phyloP scores from a whole-genome alignment of 495 filamentous ascomycete genomes.

The Penicillium bialowiezense region DNA sequence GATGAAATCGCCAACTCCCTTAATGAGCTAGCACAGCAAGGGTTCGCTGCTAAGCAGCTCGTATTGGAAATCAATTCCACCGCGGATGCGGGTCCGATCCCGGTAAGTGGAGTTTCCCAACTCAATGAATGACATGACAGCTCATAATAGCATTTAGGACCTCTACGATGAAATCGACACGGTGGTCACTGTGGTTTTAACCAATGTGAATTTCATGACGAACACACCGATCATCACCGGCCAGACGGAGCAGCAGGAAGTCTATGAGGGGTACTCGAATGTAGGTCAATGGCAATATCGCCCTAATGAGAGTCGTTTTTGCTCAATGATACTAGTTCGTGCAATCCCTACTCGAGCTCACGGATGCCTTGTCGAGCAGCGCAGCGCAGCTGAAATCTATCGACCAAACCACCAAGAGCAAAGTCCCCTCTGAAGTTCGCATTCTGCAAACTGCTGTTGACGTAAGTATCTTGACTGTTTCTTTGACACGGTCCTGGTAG shows the following conservation, averaged over 20 bases:
- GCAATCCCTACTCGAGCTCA: slow-evolving; percentile 13
- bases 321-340: slow-evolving; percentile 9
- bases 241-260: slow-evolving; percentile 5
- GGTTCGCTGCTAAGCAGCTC: slow-evolving; percentile 6
- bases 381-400: slow-evolving; percentile 12
- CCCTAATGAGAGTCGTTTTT: slow-evolving; percentile 1
- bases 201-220: slow-evolving; percentile 5
- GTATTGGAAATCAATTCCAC: slow-evolving; percentile 10
- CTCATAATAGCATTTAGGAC: slow-evolving; percentile 7
- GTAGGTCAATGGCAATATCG: slow-evolving; percentile 3
- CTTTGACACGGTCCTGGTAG: background rate
- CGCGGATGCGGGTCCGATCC: slow-evolving; percentile 9
- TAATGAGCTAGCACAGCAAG: slow-evolving; percentile 15
- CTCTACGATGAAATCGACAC: slow-evolving; percentile 10
- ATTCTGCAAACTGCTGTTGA: slow-evolving; percentile 3
- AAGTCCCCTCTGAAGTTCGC: slow-evolving; percentile 9
- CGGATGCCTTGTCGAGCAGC: slow-evolving; percentile 12
- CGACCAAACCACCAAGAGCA: slow-evolving; percentile 7
- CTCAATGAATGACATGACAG: background rate
- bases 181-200: slow-evolving; percentile 9
- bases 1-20: slow-evolving; percentile 14
- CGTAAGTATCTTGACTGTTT: background rate
- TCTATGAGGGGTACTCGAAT: slow-evolving; percentile 15
- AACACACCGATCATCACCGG: slow-evolving; percentile 11
- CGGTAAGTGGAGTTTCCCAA: slow-evolving; percentile 9